A percentile compares a stretch with the other conserved stretches of the same genome.
phyloP scores from a whole-genome alignment of 495 filamentous ascomycete genomes.

The Glarea lozoyensis region DNA sequence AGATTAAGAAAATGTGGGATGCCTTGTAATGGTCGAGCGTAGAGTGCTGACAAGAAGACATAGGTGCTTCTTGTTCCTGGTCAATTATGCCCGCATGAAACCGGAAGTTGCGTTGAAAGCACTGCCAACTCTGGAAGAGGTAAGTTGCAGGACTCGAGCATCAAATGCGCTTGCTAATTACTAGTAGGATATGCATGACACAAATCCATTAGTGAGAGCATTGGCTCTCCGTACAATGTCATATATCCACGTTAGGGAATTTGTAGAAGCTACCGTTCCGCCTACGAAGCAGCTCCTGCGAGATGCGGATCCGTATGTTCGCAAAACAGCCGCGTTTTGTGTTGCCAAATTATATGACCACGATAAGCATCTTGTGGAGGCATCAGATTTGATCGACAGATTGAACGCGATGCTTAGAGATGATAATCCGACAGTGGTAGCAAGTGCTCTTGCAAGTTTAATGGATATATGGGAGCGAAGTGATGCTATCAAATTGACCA shows the following conservation, averaged over 20 bases:
- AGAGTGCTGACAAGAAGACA: constrained; percentile 22
- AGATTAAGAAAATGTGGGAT: constrained; percentile 94
- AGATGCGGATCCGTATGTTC: constrained; percentile 90
- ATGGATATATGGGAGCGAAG: constrained; percentile 99
- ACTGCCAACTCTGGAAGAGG: constrained; percentile 75
- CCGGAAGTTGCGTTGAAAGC: constrained; percentile 92
- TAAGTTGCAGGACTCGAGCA: constrained; percentile 31
- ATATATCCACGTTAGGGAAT: constrained; percentile 95
- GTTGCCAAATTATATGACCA: constrained; percentile 98
- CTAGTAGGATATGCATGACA: constrained; percentile 81
- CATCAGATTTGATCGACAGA: constrained; percentile 82
- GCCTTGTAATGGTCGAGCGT: constrained; percentile 6
- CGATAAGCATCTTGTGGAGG: constrained; percentile 81
- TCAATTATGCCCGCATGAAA: constrained; percentile 93
- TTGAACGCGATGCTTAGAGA: constrained; percentile 86
- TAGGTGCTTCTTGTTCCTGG: constrained; percentile 96
- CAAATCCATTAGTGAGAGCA: constrained; percentile 86
- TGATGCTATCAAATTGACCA: constrained; percentile 94
- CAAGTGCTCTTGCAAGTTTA: constrained; percentile 81
- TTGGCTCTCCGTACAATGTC: constrained; percentile 92
- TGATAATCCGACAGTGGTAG: constrained; percentile 95
- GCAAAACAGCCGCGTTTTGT: constrained; percentile 93
- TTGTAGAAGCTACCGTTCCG: constrained; percentile 81
- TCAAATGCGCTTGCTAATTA: background rate
- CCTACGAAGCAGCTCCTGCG: constrained; percentile 76